These are phyloP conservation scores for Millerozyma acaciae DNA, from an alignment of 805 yeast species.

Conservation along the genomic window DNA sequence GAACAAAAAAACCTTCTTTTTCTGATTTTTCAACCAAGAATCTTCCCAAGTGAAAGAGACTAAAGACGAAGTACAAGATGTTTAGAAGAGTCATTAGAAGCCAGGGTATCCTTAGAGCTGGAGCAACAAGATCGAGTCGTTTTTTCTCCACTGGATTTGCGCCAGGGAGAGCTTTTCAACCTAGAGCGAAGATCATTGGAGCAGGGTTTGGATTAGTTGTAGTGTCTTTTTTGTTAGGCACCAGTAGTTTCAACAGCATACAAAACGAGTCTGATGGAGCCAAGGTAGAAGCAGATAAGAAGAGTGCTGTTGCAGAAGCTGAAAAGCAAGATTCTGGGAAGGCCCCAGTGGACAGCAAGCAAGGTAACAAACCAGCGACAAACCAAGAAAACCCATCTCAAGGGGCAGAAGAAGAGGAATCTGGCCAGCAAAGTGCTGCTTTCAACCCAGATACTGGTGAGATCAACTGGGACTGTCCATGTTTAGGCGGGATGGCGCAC, in stretches of 20 bases:
- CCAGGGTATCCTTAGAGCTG: neutral
- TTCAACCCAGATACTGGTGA: conserved; percentile 97
- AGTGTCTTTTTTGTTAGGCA: too few relatives aligned
- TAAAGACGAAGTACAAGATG: neutral
- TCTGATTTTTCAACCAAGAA: neutral
- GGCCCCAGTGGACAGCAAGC: conserved; percentile 2
- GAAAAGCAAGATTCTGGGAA: conserved; percentile 5
- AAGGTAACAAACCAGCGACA: conserved; percentile 6
- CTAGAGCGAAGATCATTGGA: too few relatives aligned
- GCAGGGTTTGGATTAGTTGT: neutral
- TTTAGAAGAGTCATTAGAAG: neutral
- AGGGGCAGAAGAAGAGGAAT: conserved; percentile 16
- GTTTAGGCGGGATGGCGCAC: conserved; percentile 97
- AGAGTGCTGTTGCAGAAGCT: conserved; percentile 1
- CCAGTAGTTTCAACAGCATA: neutral
- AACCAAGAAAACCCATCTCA: conserved; percentile 4
- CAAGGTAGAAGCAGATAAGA: conserved; percentile 9
- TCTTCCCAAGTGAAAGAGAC: neutral
- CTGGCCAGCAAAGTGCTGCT: conserved; percentile 56
- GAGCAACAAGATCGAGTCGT: too few relatives aligned
- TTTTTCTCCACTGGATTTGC: neutral
- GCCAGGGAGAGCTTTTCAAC: neutral
- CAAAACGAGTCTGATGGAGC: conserved; percentile 8
- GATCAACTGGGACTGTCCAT: conserved; percentile 99
- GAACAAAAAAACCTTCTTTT: too few relatives aligned